Evolutionary conservation across 83 land plant genomes (phyloP).

Genomic region (Larix sibirica): DNA sequence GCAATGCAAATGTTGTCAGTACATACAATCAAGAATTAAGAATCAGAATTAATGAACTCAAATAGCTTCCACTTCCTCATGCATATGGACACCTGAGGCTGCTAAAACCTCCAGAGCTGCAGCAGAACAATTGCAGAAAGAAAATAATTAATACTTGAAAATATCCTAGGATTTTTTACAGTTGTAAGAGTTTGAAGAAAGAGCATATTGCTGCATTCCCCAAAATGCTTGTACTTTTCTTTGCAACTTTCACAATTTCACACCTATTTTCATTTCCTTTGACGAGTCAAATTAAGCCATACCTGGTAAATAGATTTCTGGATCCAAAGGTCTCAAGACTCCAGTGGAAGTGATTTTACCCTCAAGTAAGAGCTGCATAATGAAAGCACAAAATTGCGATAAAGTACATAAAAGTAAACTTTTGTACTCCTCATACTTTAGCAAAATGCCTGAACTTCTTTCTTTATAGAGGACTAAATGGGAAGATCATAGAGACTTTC

Average conservation of each 20-base stretch:
- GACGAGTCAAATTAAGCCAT: conserved; percentile 7
- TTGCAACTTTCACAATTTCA: neutral
- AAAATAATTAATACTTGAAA: neutral
- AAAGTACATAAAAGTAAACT: neutral
- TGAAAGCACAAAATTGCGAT: neutral
- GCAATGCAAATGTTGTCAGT: too few species aligned
- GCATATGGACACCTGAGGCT: conserved; percentile 52
- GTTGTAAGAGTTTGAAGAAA: neutral
- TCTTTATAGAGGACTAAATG: neutral
- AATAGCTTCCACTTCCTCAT: conserved; percentile 43
- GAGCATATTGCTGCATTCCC: neutral
- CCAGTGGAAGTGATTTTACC: conserved; percentile 68
- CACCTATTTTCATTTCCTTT: neutral
- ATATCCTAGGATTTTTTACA: neutral
- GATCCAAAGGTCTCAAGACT: conserved; percentile 71
- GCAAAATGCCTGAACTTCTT: neutral
- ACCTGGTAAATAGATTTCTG: conserved; percentile 86
- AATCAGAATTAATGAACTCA: neutral
- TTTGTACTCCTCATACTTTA: too few species aligned
- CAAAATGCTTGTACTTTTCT: neutral
- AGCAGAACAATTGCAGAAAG: neutral
- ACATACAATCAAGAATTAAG: neutral
- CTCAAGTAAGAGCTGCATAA: conserved; percentile 63
- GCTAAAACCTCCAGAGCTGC: conserved; percentile 58
- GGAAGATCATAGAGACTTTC: neutral